A percentile compares a stretch with the other conserved stretches of the same genome.
These are phyloP conservation scores for Phaeosphaeriaceae sp. DNA, from an alignment of 2,329 filamentous ascomycete genomes.

Conservation along the genomic window DNA sequence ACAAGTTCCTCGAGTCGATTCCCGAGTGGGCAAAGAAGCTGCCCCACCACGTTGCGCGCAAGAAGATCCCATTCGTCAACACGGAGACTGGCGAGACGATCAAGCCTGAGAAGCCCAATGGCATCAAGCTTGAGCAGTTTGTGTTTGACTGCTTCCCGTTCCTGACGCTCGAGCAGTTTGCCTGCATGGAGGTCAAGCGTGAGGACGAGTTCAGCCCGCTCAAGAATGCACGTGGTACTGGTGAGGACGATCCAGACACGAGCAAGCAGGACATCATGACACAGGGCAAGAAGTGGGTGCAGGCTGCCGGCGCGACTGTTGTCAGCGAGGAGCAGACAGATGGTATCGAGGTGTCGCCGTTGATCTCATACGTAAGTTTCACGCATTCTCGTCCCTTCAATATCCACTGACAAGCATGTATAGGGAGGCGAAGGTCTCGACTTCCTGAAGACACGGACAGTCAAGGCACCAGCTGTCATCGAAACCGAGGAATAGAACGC, in stretches of 20 bases:
- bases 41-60: constrained; percentile 93
- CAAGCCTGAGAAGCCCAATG: constrained; percentile 94
- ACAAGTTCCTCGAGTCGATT: constrained; percentile 88
- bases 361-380: constrained; percentile 90
- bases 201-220: constrained; percentile 98
- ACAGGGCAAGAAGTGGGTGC: constrained; percentile 87
- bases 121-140: constrained; percentile 98
- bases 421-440: constrained; percentile 70
- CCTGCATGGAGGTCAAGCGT: constrained; percentile 92
- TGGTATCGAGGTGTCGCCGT: constrained; percentile 89
- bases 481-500: constrained; percentile 62
- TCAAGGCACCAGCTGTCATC: constrained; percentile 71
- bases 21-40: constrained; percentile 85
- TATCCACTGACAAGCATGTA: neutral
- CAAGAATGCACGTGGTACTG: constrained; percentile 85
- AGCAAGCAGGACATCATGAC: constrained; percentile 89
- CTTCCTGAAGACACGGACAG: constrained; percentile 65
- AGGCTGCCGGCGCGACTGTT: constrained; percentile 79
- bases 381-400: neutral
- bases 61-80: constrained; percentile 94
- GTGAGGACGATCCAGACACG: constrained; percentile 93
- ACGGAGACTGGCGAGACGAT: constrained; percentile 77
- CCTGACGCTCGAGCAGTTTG: constrained; percentile 85
- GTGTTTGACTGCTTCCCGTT: constrained; percentile 98
- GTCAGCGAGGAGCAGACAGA: constrained; percentile 63